phyloP scores from a whole-genome alignment of 176 grass and related monocot species.

The Cymbopogon citratus region DNA sequence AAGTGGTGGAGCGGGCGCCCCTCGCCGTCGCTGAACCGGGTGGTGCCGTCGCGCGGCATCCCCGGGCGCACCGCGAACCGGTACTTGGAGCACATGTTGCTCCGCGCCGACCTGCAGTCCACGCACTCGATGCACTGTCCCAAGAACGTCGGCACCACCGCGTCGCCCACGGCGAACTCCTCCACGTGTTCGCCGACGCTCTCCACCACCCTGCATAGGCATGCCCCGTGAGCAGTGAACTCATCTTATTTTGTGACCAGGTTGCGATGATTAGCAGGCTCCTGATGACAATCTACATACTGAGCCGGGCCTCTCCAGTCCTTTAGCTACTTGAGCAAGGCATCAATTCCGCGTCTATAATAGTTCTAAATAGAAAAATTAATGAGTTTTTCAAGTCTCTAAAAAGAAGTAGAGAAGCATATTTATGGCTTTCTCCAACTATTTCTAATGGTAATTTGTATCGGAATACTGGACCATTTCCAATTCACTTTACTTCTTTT shows the following conservation, averaged over 20 bases:
- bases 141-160: conserved; percentile 67
- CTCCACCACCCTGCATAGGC: conserved; percentile 61
- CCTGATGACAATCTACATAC: background rate
- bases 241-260: no score
- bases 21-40: conserved; percentile 38
- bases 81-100: conserved; percentile 75
- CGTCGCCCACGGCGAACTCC: conserved; percentile 50
- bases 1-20: conserved; percentile 59
- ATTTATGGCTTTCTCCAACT: no score
- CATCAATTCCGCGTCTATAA: no score
- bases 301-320: no score
- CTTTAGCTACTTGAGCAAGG: no score
- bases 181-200: conserved; percentile 60
- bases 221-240: background rate
- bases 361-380: no score
- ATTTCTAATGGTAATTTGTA: no score
- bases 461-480: no score
- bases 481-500: no score
- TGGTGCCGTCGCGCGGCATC: conserved; percentile 53
- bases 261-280: no score
- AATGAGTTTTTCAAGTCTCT: no score
- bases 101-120: conserved; percentile 63
- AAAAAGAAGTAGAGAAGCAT: no score
- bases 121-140: conserved; percentile 70
- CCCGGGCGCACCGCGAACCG: conserved; percentile 33